Evolutionary conservation across 2,329 filamentous ascomycete genomes (phyloP), one percentile per base, ranked within the genome.

Genomic region (Ceratocystis colombiana): DNA sequence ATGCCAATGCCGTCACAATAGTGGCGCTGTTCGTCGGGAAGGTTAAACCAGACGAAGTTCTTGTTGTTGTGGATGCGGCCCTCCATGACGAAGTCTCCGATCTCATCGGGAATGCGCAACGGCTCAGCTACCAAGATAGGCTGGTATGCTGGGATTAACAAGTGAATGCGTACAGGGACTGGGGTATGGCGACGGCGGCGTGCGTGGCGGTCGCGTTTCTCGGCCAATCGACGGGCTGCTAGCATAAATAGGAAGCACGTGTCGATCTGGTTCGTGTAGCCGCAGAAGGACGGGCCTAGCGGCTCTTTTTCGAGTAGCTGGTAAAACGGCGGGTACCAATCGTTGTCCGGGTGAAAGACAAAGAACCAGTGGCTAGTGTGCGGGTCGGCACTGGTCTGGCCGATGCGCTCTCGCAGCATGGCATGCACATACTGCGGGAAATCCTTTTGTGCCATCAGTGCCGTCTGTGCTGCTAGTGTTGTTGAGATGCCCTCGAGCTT

Each of bases 291-390:
- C 5, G 73, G 72, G 3, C 72, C 72, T 0, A 77, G 68, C 2
- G 73, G 75, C 8, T 71, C 71, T 2, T 73, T 71, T 10, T 76
- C 72, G 15, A 77, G 68, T 0, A 77, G 71, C 5, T 75, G 73
- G 62, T 76, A 75, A 66, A 77, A 77, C 3, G 73, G 73, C 12
- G 75, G 74, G 53, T 77, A 76, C 76, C 76, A 77, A 61, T 76
- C 74, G 50, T 75, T 76, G 45, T 77, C 76, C 1, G 76, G 76
- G 37, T 77, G 76, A 45, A 74, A 77, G 1, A 77, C 71, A 44
- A 77, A 77, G 68, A 77, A 77, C 71, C 74, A 73, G 66, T 77
- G 76, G 5, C 75, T 71, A 25, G 69, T 70, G 33, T 70, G 67
- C 1, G 70, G 69, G 22, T 76, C 74, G 30, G 70, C 69, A 6